A percentile compares a stretch with the other conserved stretches of the same genome.
Conservation (phyloP, 495 filamentous ascomycete genomes). For the Podospora didyma region DNA sequence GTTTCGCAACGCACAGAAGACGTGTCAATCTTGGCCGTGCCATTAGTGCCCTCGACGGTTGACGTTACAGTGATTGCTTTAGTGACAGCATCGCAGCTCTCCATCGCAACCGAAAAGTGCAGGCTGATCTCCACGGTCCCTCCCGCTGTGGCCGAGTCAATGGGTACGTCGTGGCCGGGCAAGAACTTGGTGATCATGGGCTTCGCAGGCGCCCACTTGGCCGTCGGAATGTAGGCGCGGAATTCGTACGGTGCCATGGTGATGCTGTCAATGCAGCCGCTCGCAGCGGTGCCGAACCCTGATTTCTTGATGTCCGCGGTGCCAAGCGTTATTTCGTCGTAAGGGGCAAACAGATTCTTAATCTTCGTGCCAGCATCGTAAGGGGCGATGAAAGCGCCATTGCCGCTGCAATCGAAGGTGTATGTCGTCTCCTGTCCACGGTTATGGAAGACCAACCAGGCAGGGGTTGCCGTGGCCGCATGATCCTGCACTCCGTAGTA, state of each 20-base stretch:
- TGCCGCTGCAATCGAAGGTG: conserved; percentile 53
- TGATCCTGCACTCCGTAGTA: conserved; percentile 50
- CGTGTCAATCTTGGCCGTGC: conserved; percentile 20
- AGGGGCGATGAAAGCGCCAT: conserved; percentile 49
- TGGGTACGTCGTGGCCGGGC: conserved; percentile 58
- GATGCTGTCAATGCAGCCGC: conserved; percentile 54
- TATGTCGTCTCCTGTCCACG: conserved; percentile 52
- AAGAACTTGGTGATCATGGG: conserved; percentile 62
- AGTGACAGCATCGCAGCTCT: conserved; percentile 49
- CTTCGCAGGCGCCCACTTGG: conserved; percentile 45
- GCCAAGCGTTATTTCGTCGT: conserved; percentile 43
- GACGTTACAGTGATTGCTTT: conserved; percentile 37
- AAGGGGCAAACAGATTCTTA: conserved; percentile 65
- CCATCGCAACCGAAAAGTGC: conserved; percentile 60
- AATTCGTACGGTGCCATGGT: conserved; percentile 55
- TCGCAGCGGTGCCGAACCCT: conserved; percentile 16
- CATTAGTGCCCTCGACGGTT: conserved; percentile 32
- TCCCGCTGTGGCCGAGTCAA: conserved; percentile 38
- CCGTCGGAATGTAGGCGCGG: conserved; percentile 60
- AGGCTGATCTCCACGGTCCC: conserved; percentile 47
- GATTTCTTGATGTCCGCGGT: neutral
- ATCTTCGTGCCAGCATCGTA: conserved; percentile 56
- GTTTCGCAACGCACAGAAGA: conserved; percentile 23
- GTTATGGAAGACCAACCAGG: conserved; percentile 66
- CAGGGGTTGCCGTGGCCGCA: conserved; percentile 39